Conservation (phyloP, 2,329 filamentous ascomycete genomes). For the Ophiostoma populinum region DNA sequence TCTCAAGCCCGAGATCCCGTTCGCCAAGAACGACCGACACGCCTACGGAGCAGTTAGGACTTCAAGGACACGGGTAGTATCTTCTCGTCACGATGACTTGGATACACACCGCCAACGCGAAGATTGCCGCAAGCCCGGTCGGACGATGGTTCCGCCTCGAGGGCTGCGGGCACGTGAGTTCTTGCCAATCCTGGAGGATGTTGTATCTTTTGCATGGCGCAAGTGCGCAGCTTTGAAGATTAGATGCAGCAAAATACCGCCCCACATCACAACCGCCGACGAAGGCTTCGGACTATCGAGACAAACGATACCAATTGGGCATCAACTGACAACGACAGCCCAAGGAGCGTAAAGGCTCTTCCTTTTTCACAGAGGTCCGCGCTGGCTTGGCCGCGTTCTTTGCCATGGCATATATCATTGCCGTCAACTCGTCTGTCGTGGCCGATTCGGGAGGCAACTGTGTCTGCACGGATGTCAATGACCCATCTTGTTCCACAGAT, state of each 20-base stretch:
- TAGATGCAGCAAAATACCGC: too few species aligned
- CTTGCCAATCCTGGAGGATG: too few species aligned
- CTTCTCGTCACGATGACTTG: slow-evolving; percentile 27
- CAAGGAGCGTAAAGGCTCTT: slow-evolving; percentile 50
- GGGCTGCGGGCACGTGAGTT: slow-evolving; percentile 57
- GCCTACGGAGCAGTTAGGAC: neutral
- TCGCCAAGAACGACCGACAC: neutral
- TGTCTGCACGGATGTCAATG: slow-evolving; percentile 28
- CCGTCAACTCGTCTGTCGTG: slow-evolving; percentile 53
- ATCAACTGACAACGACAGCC: slow-evolving; percentile 17
- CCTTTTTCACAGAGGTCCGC: slow-evolving; percentile 61
- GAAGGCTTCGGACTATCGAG: too few species aligned
- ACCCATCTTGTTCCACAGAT: slow-evolving; percentile 16
- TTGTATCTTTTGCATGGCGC: too few species aligned
- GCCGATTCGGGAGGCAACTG: slow-evolving; percentile 65
- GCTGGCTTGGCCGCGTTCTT: slow-evolving; percentile 68
- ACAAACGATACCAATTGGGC: neutral
- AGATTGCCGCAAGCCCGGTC: slow-evolving; percentile 45
- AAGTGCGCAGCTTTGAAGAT: too few species aligned
- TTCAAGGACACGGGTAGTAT: slow-evolving; percentile 1
- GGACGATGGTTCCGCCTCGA: slow-evolving; percentile 67
- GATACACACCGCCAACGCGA: slow-evolving; percentile 32
- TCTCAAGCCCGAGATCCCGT: too few species aligned
- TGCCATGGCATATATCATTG: slow-evolving; percentile 75
- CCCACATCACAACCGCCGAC: too few species aligned